A percentile compares a stretch with the other conserved stretches of the same genome.
phyloP scores from a whole-genome alignment of 2,329 filamentous ascomycete genomes.

The Paramyrothecium sp. region DNA sequence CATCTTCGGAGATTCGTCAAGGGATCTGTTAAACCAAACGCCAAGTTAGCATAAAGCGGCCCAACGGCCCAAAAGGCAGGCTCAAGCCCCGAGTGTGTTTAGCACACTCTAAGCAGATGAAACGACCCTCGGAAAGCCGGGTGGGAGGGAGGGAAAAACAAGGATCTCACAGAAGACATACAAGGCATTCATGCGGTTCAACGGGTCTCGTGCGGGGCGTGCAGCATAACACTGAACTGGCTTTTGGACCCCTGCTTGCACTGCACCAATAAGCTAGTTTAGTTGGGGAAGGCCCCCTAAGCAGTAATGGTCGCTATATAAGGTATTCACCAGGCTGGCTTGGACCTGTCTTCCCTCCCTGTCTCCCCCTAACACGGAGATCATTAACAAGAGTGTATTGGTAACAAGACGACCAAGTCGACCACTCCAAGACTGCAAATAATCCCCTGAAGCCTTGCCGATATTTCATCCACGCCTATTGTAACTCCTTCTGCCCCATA shows the following conservation, averaged over 20 bases:
- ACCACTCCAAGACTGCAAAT: not conserved
- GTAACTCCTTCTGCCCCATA: not conserved
- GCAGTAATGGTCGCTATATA: not conserved
- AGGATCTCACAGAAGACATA: no score
- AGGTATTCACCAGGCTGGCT: not conserved
- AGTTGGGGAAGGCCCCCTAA: not conserved
- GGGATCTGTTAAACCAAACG: no score
- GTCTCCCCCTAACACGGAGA: not conserved
- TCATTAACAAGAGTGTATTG: not conserved
- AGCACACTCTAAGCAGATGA: no score
- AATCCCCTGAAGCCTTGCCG: not conserved
- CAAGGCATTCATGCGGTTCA: no score
- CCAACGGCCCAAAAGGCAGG: no score
- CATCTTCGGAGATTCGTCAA: no score
- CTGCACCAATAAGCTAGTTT: not conserved
- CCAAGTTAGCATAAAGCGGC: no score
- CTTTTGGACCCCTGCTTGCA: not conserved
- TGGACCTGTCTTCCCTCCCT: not conserved
- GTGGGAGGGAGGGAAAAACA: no score
- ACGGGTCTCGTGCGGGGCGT: no score
- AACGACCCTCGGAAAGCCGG: no score
- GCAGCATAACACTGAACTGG: no score
- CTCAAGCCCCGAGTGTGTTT: no score
- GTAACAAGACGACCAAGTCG: not conserved
- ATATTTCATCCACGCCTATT: not conserved